Conservation (phyloP, 345 rosid species). For the Salix dunnii region DNA sequence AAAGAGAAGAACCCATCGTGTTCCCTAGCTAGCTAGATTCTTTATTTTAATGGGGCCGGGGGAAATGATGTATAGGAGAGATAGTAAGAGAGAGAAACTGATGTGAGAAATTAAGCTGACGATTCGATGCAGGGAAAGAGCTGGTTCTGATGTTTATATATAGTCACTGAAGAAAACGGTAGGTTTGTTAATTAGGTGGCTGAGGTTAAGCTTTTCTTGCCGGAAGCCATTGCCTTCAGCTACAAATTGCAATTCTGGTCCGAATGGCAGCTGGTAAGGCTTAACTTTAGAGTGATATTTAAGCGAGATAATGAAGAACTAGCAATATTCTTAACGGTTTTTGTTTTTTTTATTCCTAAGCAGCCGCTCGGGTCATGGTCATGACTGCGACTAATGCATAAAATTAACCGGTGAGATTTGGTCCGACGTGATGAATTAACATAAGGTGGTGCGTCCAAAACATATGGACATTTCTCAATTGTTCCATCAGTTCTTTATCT, state of each 20-base stretch:
- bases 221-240: not conserved
- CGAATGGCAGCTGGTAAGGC: constrained; percentile 12
- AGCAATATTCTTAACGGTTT: constrained; percentile 6
- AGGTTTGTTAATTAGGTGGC: constrained; percentile 36
- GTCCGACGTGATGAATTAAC: too few relatives aligned
- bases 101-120: not conserved
- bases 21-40: too few relatives aligned
- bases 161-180: constrained; percentile 2
- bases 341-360: not conserved
- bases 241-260: constrained; percentile 10
- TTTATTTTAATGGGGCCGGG: too few relatives aligned
- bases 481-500: too few relatives aligned
- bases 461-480: too few relatives aligned
- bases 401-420: not conserved
- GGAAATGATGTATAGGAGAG: too few relatives aligned
- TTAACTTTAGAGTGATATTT: constrained; percentile 30
- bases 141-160: constrained; percentile 23
- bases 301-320: constrained; percentile 12
- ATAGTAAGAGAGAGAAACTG: not conserved
- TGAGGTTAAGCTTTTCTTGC: constrained; percentile 11
- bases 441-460: too few relatives aligned
- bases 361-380: not conserved
- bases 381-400: not conserved
- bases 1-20: constrained; percentile 18
- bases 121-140: constrained; percentile 13